These are phyloP conservation scores for Fusarium neocosmosporiellum DNA, from an alignment of 2,329 filamentous ascomycete genomes.

Conservation along the genomic window DNA sequence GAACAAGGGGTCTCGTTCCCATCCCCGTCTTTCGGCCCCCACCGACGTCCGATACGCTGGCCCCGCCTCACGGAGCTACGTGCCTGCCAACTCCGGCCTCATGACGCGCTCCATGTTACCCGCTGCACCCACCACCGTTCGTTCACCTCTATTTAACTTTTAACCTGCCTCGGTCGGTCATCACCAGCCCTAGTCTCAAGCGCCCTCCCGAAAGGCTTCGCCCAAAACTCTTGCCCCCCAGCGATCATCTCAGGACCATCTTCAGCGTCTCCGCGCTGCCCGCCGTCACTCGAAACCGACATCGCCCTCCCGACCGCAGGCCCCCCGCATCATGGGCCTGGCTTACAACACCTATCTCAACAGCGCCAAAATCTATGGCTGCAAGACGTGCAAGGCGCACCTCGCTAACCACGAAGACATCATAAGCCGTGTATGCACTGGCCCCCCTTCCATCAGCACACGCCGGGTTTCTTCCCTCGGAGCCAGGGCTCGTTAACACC, in stretches of 20 bases:
- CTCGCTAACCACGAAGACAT: constrained; percentile 96
- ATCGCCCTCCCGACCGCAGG: constrained; percentile 5
- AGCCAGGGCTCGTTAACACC: constrained; percentile 11
- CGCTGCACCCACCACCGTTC: constrained; percentile 10
- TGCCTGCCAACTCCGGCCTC: constrained; percentile 29
- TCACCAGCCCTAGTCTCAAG: neutral
- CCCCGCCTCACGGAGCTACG: constrained; percentile 27
- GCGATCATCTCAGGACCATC: neutral
- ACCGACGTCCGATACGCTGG: neutral
- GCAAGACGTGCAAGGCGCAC: constrained; percentile 95
- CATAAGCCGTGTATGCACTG: constrained; percentile 80
- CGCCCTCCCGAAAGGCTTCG: neutral
- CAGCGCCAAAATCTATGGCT: constrained; percentile 89
- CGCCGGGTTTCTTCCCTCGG: neutral
- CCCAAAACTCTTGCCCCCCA: neutral
- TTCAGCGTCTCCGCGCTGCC: neutral
- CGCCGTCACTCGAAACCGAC: neutral
- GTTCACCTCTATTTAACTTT: constrained; percentile 9
- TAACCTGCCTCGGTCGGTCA: constrained; percentile 1
- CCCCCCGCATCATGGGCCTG: constrained; percentile 75
- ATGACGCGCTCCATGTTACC: constrained; percentile 35
- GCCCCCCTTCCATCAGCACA: neutral
- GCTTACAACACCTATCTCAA: constrained; percentile 92
- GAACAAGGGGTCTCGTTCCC: neutral
- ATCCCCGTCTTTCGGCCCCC: constrained; percentile 9